A percentile compares a stretch with the other conserved stretches of the same genome.
phyloP scores from a whole-genome alignment of 306 rosid genomes.

The Styphnolobium japonicum region DNA sequence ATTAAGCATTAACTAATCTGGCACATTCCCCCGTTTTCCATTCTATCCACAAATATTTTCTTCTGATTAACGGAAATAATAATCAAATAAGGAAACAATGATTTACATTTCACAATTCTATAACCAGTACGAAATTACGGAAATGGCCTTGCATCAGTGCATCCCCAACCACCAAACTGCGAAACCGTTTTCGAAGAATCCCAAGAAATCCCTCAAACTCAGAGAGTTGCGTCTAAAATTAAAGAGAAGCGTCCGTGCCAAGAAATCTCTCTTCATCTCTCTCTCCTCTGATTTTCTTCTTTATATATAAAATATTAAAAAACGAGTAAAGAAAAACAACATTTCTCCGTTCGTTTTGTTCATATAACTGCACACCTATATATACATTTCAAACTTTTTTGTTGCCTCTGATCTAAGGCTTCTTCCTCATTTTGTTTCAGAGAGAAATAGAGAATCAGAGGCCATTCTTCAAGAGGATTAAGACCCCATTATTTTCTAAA shows the following conservation, averaged over 20 bases:
- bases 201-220: conserved; percentile 18
- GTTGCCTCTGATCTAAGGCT: conserved; percentile 44
- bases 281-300: not conserved
- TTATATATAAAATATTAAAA: not conserved
- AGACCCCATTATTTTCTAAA: conserved; percentile 42
- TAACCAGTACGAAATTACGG: not conserved
- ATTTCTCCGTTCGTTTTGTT: not conserved
- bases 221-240: conserved; percentile 34
- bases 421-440: conserved; percentile 35
- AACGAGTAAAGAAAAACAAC: not conserved
- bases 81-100: not conserved
- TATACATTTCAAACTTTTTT: conserved; percentile 10
- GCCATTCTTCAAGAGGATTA: conserved; percentile 29
- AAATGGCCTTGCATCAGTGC: conserved; percentile 7
- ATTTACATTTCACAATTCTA: not conserved
- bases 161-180: conserved; percentile 40
- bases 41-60: not conserved
- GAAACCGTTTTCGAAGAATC: conserved; percentile 32
- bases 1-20: conserved; percentile 25
- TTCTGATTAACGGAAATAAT: not conserved
- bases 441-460: conserved; percentile 39
- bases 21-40: not conserved
- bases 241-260: conserved; percentile 51
- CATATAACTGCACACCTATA: conserved; percentile 20
- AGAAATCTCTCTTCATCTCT: conserved; percentile 32